phyloP scores from a whole-genome alignment of 176 grass and related monocot genomes.

The Oryza glumipatula region DNA sequence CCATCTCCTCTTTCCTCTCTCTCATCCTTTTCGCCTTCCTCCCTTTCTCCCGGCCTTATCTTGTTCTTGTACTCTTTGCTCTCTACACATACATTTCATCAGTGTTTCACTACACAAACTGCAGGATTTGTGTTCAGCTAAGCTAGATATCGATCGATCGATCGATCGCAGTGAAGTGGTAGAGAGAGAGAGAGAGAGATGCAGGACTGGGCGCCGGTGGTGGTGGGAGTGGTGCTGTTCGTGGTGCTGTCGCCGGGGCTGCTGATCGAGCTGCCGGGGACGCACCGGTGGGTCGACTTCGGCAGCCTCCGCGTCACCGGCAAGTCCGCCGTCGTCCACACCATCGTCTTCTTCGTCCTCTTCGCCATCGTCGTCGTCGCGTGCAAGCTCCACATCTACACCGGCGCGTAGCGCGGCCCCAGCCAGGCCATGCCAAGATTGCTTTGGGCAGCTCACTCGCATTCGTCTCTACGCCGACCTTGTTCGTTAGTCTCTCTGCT shows the following conservation, averaged over 20 bases:
- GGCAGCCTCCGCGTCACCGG: slow-evolving; percentile 64
- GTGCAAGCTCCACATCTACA: slow-evolving; percentile 71
- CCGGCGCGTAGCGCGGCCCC: slow-evolving; percentile 30
- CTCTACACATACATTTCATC: too few species aligned
- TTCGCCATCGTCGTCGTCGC: slow-evolving; percentile 65
- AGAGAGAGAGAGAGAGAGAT: slow-evolving; percentile 16
- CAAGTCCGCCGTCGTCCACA: slow-evolving; percentile 65
- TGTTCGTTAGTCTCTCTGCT: too few species aligned
- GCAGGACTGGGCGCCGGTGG: slow-evolving; percentile 75
- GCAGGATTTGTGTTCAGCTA: too few species aligned
- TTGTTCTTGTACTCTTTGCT: not conserved
- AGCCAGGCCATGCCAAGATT: too few species aligned
- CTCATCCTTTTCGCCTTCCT: too few species aligned
- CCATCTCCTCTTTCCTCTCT: too few species aligned
- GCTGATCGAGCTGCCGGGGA: slow-evolving; percentile 69
- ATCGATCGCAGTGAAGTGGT: too few species aligned
- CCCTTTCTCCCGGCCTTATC: too few species aligned
- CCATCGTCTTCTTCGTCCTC: slow-evolving; percentile 71
- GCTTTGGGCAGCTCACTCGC: too few species aligned
- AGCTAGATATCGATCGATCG: not conserved
- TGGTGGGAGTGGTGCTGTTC: slow-evolving; percentile 74
- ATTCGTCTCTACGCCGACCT: too few species aligned
- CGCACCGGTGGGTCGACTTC: slow-evolving; percentile 59
- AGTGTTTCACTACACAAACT: too few species aligned
- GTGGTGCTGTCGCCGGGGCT: slow-evolving; percentile 73